Conservation (phyloP, 305 asterid species). For the Fraxinus sp. region DNA sequence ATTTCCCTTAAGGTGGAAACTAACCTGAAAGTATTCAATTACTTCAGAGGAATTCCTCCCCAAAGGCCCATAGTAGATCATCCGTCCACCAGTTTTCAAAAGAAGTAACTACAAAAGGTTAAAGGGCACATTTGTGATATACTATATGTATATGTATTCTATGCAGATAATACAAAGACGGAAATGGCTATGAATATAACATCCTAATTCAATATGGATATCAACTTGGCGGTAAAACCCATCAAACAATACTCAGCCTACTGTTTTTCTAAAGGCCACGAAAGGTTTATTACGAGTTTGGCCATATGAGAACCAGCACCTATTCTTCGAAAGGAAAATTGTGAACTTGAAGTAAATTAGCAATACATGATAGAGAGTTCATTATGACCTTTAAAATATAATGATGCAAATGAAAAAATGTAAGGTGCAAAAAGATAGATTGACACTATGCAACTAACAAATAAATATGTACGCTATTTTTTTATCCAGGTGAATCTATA, state of each 20-base stretch:
- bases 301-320: not conserved
- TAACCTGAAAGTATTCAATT: constrained; percentile 77
- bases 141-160: not conserved
- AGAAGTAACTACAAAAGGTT: constrained; percentile 52
- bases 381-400: not conserved
- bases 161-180: not conserved
- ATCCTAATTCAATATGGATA: not conserved
- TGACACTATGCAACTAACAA: not conserved
- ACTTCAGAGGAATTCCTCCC: constrained; percentile 57
- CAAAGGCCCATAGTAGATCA: constrained; percentile 71
- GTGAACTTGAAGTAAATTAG: not conserved
- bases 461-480: not conserved
- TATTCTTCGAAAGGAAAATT: not conserved
- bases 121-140: constrained; percentile 5
- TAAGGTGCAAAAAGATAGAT: not conserved
- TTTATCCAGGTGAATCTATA: not conserved
- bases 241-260: not conserved
- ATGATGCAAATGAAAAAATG: not conserved
- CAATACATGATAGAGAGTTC: not conserved
- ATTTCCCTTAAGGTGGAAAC: constrained; percentile 7
- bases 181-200: not conserved
- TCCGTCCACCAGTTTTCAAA: constrained; percentile 72
- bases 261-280: not conserved
- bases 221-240: not conserved
- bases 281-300: not conserved